These are phyloP conservation scores for Eimeria necatrix DNA, from an alignment of 169 alveolate genomes.

Conservation along the genomic window DNA sequence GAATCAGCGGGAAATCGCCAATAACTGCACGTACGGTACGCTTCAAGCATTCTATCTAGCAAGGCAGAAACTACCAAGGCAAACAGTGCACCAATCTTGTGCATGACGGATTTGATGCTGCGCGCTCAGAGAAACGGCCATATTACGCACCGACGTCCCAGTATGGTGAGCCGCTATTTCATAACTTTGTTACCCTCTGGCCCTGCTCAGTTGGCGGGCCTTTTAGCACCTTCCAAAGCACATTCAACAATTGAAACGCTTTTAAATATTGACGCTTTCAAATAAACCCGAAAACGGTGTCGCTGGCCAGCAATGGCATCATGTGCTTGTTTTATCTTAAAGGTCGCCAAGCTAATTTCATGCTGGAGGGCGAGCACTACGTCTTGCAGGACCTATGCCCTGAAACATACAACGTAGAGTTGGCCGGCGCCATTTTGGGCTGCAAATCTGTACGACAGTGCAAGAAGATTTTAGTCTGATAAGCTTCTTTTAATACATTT, in stretches of 20 bases:
- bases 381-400: constrained; percentile 45
- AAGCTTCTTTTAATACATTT: too few species aligned
- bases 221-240: too few species aligned
- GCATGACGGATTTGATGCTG: not conserved
- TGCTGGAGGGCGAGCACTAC: not conserved
- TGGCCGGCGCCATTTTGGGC: constrained; percentile 51
- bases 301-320: too few species aligned
- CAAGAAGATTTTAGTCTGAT: too few species aligned
- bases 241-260: too few species aligned
- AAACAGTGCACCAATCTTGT: too few species aligned
- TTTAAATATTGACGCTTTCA: too few species aligned
- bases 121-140: constrained; percentile 61
- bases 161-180: constrained; percentile 15
- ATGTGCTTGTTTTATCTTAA: not conserved
- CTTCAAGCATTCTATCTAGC: not conserved
- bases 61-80: not conserved
- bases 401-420: not conserved
- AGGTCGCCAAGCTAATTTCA: constrained; percentile 38
- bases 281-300: too few species aligned
- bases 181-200: too few species aligned
- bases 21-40: constrained; percentile 60
- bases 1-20: not conserved
- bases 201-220: too few species aligned
- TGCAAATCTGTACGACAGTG: constrained; percentile 28
- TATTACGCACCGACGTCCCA: constrained; percentile 51